phyloP scores from a whole-genome alignment of 371 early-diverging fungal genomes.

The Entomophthora muscae region DNA sequence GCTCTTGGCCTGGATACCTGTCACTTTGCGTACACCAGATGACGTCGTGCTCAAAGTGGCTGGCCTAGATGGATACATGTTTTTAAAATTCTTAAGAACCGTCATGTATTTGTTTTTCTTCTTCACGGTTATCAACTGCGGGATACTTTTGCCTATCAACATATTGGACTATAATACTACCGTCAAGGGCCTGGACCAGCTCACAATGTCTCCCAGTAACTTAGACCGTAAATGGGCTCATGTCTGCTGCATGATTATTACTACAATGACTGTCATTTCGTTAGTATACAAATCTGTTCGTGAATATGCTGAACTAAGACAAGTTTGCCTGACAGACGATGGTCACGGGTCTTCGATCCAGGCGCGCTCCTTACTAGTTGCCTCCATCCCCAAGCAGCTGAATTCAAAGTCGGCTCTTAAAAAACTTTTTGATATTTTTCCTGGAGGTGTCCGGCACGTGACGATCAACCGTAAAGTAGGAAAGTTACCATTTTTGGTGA shows the following conservation, averaged over 20 bases:
- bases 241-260: background rate
- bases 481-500: constrained; percentile 29
- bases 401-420: background rate
- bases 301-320: background rate
- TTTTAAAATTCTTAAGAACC: constrained; percentile 45
- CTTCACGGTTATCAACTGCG: background rate
- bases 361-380: background rate
- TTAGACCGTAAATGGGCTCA: background rate
- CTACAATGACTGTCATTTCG: background rate
- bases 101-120: constrained; percentile 10
- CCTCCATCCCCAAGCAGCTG: background rate
- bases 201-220: background rate
- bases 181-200: background rate
- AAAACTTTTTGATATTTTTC: background rate
- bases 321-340: background rate
- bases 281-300: background rate
- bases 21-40: constrained; percentile 32
- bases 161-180: background rate
- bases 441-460: background rate
- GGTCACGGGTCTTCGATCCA: background rate
- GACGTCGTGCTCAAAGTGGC: constrained; percentile 31
- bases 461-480: background rate
- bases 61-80: constrained; percentile 64
- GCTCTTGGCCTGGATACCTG: constrained; percentile 37
- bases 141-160: background rate